phyloP scores from a whole-genome alignment of 2,329 filamentous ascomycete species.

The Decorospora gaudefroyi region DNA sequence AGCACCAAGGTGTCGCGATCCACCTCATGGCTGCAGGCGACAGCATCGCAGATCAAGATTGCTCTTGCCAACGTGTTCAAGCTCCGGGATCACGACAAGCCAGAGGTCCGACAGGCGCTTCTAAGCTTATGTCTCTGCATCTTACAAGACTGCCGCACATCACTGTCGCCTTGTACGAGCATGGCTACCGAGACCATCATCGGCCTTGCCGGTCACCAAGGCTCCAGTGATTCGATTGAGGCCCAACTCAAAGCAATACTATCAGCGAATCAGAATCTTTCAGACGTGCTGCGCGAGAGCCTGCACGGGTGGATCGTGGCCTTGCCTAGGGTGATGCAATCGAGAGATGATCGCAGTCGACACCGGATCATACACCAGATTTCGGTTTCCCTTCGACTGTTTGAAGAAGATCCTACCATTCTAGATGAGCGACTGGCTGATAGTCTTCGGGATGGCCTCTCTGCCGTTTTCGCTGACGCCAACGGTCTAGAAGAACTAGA shows the following conservation, averaged over 20 bases:
- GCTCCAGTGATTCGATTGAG: constrained; percentile 53
- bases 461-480: constrained; percentile 52
- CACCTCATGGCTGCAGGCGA: constrained; percentile 76
- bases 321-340: constrained; percentile 80
- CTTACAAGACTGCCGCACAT: constrained; percentile 76
- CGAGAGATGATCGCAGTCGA: constrained; percentile 78
- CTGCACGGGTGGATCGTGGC: constrained; percentile 82
- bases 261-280: constrained; percentile 64
- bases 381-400: constrained; percentile 69
- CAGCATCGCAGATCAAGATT: constrained; percentile 77
- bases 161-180: constrained; percentile 68
- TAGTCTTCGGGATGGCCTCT: constrained; percentile 75
- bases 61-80: constrained; percentile 78
- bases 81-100: constrained; percentile 70
- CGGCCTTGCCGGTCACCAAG: constrained; percentile 58
- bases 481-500: constrained; percentile 30
- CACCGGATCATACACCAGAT: constrained; percentile 73
- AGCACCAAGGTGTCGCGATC: constrained; percentile 49
- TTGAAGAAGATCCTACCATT: constrained; percentile 66
- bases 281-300: constrained; percentile 68
- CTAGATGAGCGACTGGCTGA: constrained; percentile 69
- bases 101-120: constrained; percentile 70
- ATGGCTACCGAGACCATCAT: constrained; percentile 84
- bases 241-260: constrained; percentile 63
- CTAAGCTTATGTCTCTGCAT: constrained; percentile 73